Base-by-base conservation (phyloP, 495 filamentous ascomycete genomes). In the Tuber melanosporum region DNA sequence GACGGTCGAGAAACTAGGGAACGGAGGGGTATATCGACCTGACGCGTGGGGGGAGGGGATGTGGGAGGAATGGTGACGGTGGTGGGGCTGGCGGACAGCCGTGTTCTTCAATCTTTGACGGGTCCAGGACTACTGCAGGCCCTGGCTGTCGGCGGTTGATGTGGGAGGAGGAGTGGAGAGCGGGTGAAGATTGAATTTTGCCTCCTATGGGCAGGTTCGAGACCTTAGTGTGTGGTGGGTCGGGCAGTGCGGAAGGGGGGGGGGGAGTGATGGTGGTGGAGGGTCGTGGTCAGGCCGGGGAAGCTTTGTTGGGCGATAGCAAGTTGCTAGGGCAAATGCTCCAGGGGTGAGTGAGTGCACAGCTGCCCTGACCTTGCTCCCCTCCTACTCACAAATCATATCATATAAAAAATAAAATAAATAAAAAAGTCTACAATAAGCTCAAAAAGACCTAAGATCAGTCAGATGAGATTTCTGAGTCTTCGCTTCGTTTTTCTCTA, bases 11-110 rank as follows among this genome's bases (percentile, higher is more conserved):
- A 85, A 73, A 87, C 84, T 73, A 91, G 83, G 74, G 88, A 88
- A 75, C 89, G 87, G 72, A 91, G 87, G 72, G 89, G 89, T 76
- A 91, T 90, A 83, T 90, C 88, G 82, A 88, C 89, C 82, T 88
- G 88, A 76, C 88, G 86, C 83, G 87, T 87, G 77, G 83, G 85
- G 77, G 83, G 85, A 72, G 83, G 81, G 66, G 83, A 86, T 84
- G 85, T 81, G 78, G 86, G 84, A 85, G 88, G 86, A 91, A 91
- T 91, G 83, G 85, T 90, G 88, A 81, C 83, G 83, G 74, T 73
- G 79, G 84, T 86, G 83, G 88, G 86, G 88, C 89, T 90, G 87
- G 86, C 80, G 79, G 84, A 88, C 89, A 80, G 81, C 81, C 81
- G 79, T 80, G 73, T 73, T 80, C 45, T 76, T 82, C 74, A 75